Base-by-base conservation (phyloP, 139 green algal species). In the Closterium sp. region DNA sequence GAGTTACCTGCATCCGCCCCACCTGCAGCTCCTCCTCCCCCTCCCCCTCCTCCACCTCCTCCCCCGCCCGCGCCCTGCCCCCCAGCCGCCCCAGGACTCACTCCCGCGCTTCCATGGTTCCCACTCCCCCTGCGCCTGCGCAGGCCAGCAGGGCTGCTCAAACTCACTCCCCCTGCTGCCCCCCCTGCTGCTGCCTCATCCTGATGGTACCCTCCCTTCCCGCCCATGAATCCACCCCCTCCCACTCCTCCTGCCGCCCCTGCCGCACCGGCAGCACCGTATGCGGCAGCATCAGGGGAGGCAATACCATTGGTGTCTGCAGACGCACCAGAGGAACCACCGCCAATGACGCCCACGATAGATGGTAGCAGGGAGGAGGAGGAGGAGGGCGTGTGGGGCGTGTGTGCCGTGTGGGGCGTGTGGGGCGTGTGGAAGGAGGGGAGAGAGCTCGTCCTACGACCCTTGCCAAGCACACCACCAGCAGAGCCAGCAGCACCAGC, bases 311-410 rank as follows among this genome's bases (percentile, higher is more conserved):
- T 79, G 62, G 62, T 79, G 19, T 22, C 62, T 5, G 62, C 62
- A 27, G 62, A 24, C 17, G 62, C 17, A 79, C 62, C 62, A 24
- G 62, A 24, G 9, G 62, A 11, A 79, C 62, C 62, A 24, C 62
- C 62, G 62, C 62, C 62, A 90, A 90, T 42, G 11, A 90, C 28
- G 88, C 88, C 38, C 88, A 90, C 88, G 10, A 87, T 87, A 29
- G n/a, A 87, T 24, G 28, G 85, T 21, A 87, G 28, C n/a, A 87
- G 85, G 85, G 85, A 87, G 85, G 85, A 31, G 85, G 85, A 28
- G 85, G 85, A 4, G 79, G 79, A 86, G 79, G 79, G 79, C 6
- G 79, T 28, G 79, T 6, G 79, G n/a, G n/a, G n/a, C n/a, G n/a
- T n/a, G n/a, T n/a, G n/a, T n/a, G n/a, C n/a, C 24, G 79, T 30